phyloP scores from a whole-genome alignment of 108 stramenopile species.

The Fistulifera solaris region DNA sequence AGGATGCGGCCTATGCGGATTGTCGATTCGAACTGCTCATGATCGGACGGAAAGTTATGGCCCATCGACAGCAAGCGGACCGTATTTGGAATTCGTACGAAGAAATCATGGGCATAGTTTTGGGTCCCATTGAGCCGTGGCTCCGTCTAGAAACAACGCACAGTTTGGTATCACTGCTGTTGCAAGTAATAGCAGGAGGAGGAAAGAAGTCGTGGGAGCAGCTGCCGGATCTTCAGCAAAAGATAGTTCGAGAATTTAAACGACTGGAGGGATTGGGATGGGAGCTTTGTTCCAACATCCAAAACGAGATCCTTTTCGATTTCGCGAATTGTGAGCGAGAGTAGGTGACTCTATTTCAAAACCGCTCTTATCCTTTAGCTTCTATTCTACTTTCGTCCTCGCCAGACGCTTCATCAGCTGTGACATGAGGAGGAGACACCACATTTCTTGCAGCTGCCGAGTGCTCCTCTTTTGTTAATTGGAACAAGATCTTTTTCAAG shows the following conservation, averaged over 20 bases:
- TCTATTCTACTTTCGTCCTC: background rate
- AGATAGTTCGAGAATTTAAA: conserved; percentile 56
- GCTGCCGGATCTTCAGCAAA: conserved; percentile 52
- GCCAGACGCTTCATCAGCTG: conserved; percentile 1
- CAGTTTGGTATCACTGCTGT: conserved; percentile 44
- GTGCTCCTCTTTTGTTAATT: conserved; percentile 1
- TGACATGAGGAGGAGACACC: background rate
- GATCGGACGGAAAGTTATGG: conserved; percentile 69
- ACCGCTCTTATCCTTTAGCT: too few relatives aligned
- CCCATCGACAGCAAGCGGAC: conserved; percentile 60
- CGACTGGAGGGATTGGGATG: conserved; percentile 4
- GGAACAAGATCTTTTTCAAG: conserved; percentile 16
- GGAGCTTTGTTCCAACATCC: conserved; percentile 1
- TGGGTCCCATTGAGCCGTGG: conserved; percentile 73
- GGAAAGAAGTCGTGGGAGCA: conserved; percentile 80
- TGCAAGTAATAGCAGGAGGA: conserved; percentile 52
- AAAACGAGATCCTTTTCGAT: too few relatives aligned
- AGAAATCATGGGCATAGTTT: conserved; percentile 13
- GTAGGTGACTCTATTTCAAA: too few relatives aligned
- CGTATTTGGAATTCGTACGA: conserved; percentile 47
- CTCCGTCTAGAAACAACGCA: conserved; percentile 70
- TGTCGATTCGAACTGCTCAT: conserved; percentile 75
- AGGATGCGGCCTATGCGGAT: conserved; percentile 75
- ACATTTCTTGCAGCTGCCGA: background rate
- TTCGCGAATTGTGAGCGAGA: too few relatives aligned